Conservation (phyloP, 208 protist genomes). For the Giardia muris region DNA sequence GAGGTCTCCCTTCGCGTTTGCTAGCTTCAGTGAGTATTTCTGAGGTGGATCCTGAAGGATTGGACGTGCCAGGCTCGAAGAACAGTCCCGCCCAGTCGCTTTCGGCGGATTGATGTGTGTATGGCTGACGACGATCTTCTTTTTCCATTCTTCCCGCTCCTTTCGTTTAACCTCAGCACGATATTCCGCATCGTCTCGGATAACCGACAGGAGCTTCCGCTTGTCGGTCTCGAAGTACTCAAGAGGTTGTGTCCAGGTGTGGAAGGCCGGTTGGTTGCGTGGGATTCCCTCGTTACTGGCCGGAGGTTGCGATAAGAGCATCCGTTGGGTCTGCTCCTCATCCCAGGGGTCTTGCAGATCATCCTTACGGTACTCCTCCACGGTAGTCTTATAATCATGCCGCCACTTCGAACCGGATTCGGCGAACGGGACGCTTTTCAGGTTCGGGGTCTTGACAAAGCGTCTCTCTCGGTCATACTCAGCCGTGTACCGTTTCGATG, state of each 20-base stretch:
- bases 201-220: background rate
- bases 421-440: background rate
- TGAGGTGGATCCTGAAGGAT: background rate
- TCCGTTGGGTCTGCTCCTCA: background rate
- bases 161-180: background rate
- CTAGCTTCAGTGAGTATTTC: slow-evolving; percentile 6
- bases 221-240: background rate
- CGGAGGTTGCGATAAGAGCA: background rate
- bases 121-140: background rate
- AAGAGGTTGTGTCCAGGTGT: background rate
- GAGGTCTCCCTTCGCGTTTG: background rate
- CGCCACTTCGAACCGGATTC: background rate
- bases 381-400: background rate
- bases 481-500: background rate
- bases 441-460: background rate
- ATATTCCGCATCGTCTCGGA: background rate
- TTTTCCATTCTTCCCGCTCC: background rate
- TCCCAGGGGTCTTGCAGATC: background rate
- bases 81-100: background rate
- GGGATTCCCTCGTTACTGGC: background rate
- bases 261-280: background rate
- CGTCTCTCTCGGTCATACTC: background rate
- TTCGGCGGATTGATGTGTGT: background rate
- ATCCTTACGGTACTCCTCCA: background rate
- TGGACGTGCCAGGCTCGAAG: background rate